Evolutionary conservation across 2,329 filamentous ascomycete species (phyloP), one percentile per base, ranked within the genome.

Genomic region (Kalaharituber pfeilii): DNA sequence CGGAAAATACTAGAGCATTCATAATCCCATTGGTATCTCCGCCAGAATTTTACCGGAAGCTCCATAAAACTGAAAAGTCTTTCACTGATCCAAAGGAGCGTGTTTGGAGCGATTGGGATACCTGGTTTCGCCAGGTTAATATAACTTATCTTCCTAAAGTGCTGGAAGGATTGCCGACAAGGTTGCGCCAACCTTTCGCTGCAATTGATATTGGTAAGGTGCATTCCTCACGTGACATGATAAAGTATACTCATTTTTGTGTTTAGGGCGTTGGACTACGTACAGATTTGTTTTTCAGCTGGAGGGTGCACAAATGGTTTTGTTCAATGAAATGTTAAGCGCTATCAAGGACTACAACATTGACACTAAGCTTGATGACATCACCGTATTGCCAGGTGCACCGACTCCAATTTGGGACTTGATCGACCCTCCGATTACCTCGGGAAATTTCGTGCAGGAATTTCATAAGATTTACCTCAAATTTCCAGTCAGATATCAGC

Each of bases 401-500:
- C 54, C 63, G 3, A 62, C 69, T 11, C 62, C 65, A 2, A 63
- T 75, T 2, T 76, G 73, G 72, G 67, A 61, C 57, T 70, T 59
- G 62, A 73, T 66, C 61, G 69, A 66, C 57, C 57, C 49, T 9
- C 56, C 36, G 50, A 56, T 49, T 33, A 57, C 53, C 5, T 33
- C 55, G 9, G 29, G 49, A 27, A 55, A 60, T 30, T 56, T 56
- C 24, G 33, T 56, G 13, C 58, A 61, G 29, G 51, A 52, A 15
- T 65, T 27, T 52, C 42, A 22, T 47, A 25, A 25, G 18, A 11
- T 18, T 13, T 47, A 47, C 53, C 71, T 89, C 3, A 70, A 77
- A 0, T 95, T 87, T 57, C 70, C 79, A 0, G 77, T 94, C 1
- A 77, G 86, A 15, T 98, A 96, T 65, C 87, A 94, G 66, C 75